Conservation (phyloP, 1,284 basidiomycete genomes). For the Moesziomyces parantarcticus region DNA sequence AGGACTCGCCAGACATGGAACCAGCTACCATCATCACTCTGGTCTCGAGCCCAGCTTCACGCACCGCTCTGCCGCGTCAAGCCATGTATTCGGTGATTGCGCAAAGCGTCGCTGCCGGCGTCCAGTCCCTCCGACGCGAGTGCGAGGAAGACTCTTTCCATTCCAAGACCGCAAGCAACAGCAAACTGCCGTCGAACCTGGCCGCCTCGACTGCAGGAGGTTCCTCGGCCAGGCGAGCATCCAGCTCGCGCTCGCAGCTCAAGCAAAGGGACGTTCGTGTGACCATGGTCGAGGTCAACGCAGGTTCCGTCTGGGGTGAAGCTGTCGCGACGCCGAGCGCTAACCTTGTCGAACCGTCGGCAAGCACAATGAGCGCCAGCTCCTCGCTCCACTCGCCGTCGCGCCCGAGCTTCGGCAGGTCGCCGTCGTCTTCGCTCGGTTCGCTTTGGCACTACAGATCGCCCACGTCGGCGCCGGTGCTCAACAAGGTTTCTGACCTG, state of each 20-base stretch:
- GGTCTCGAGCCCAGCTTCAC: slow-evolving; percentile 46
- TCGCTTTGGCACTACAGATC: slow-evolving; percentile 49
- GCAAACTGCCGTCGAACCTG: slow-evolving; percentile 18
- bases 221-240: slow-evolving; percentile 14
- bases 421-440: slow-evolving; percentile 42
- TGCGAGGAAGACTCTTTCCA: slow-evolving; percentile 49
- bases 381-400: slow-evolving; percentile 22
- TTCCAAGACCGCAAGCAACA: slow-evolving; percentile 46
- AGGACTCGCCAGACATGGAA: slow-evolving; percentile 17
- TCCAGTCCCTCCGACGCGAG: slow-evolving; percentile 53
- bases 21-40: slow-evolving; percentile 46
- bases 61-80: slow-evolving; percentile 45
- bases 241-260: slow-evolving; percentile 15
- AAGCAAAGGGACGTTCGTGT: slow-evolving; percentile 50
- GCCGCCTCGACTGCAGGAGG: slow-evolving; percentile 9
- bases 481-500: slow-evolving; percentile 47
- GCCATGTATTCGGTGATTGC: slow-evolving; percentile 53
- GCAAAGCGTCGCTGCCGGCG: slow-evolving; percentile 50
- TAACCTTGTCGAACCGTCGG: slow-evolving; percentile 5
- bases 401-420: slow-evolving; percentile 34
- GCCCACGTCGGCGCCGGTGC: slow-evolving; percentile 41
- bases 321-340: neutral
- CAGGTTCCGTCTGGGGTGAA: slow-evolving; percentile 40
- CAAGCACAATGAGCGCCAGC: slow-evolving; percentile 7
- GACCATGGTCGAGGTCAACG: slow-evolving; percentile 46